These are phyloP conservation scores for Torrubiella hemipterigena DNA, from an alignment of 2,329 filamentous ascomycete genomes.

Conservation along the genomic window DNA sequence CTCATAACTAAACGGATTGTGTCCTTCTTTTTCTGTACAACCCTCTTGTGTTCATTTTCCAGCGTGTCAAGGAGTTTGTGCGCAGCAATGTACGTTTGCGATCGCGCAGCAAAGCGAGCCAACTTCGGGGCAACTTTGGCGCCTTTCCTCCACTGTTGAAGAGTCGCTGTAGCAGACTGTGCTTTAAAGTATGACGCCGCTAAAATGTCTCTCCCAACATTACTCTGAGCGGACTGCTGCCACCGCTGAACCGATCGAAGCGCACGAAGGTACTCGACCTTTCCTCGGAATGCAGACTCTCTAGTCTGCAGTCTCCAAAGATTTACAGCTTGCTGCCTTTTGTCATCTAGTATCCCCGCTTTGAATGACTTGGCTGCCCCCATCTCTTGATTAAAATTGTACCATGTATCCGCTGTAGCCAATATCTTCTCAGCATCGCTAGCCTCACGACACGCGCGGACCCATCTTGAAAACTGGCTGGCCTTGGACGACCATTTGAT, in stretches of 20 bases:
- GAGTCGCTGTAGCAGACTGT: neutral
- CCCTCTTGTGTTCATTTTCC: neutral
- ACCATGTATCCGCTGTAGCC: too few species aligned
- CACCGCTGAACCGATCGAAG: slow-evolving; percentile 16
- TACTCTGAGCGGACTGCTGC: too few species aligned
- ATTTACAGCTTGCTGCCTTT: slow-evolving; percentile 12
- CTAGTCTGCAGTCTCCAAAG: slow-evolving; percentile 21
- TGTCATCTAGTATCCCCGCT: slow-evolving; percentile 8
- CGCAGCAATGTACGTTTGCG: neutral
- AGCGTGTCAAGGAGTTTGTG: neutral
- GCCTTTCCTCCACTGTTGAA: neutral
- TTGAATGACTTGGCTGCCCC: neutral
- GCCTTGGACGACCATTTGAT: slow-evolving; percentile 13
- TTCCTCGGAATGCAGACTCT: slow-evolving; percentile 20
- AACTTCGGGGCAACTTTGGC: too few species aligned
- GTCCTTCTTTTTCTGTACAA: neutral
- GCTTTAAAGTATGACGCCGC: neutral
- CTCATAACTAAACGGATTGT: neutral
- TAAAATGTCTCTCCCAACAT: slow-evolving; percentile 7
- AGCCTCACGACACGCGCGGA: too few species aligned
- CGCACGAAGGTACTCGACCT: slow-evolving; percentile 18
- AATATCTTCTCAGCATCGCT: too few species aligned
- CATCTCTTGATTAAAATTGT: neutral
- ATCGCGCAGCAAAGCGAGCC: neutral
- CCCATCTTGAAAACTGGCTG: too few species aligned